Conservation (phyloP, 1,284 basidiomycete species). For the Irpex lacteus region DNA sequence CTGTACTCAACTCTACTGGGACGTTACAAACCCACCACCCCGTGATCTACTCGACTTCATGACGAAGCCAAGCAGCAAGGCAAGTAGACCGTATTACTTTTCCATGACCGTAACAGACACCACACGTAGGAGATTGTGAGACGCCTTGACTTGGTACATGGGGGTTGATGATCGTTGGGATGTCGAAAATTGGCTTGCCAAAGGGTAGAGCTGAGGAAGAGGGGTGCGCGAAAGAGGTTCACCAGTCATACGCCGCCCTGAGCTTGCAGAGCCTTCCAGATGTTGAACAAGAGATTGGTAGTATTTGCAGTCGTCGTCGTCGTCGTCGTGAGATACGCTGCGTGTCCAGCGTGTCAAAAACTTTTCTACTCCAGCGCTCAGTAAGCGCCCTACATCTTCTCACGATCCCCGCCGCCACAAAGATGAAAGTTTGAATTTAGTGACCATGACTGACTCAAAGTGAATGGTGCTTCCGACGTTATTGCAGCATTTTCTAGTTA, state of each 20-base stretch:
- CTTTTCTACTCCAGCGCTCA: not conserved
- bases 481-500: no score
- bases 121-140: slow-evolving; percentile 25
- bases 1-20: slow-evolving; percentile 56
- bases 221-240: not conserved
- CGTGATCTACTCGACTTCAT: slow-evolving; percentile 42
- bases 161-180: slow-evolving; percentile 15
- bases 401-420: not conserved
- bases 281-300: no score
- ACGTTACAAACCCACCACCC: slow-evolving; percentile 37
- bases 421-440: no score
- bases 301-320: no score
- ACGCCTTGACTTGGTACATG: slow-evolving; percentile 47
- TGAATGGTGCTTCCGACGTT: no score
- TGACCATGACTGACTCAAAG: no score
- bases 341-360: not conserved
- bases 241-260: no score
- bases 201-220: not conserved
- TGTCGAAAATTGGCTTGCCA: not conserved
- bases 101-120: slow-evolving; percentile 59
- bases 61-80: slow-evolving; percentile 44
- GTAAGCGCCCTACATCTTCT: not conserved
- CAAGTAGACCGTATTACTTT: slow-evolving; percentile 34
- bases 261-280: no score
- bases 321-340: no score